Percentiles rank a stretch among this genome's conserved stretches.
Conservation (phyloP, 257 asterid species). For the Echium plantagineum region DNA sequence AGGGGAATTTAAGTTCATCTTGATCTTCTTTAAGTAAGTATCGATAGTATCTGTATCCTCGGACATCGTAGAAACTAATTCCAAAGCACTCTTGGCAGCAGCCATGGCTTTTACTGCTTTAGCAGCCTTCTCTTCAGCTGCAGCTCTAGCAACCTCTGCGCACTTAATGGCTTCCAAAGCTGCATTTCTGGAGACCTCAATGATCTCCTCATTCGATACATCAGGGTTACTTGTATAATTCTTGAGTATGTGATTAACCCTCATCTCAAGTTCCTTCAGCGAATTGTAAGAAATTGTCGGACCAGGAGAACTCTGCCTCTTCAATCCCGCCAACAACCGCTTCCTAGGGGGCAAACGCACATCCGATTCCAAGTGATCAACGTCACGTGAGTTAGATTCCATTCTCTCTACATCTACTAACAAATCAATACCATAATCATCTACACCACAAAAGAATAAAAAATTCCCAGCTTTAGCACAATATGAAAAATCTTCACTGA, state of each 20-base stretch:
- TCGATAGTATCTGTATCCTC: conserved; percentile 32
- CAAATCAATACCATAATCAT: conserved; percentile 21
- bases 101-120: conserved; percentile 82
- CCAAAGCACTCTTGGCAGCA: conserved; percentile 82
- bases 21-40: conserved; percentile 32
- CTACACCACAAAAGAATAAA: conserved; percentile 21
- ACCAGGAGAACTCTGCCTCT: conserved; percentile 53
- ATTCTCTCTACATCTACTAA: conserved; percentile 45
- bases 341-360: conserved; percentile 94
- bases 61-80: conserved; percentile 51
- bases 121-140: conserved; percentile 82
- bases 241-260: conserved; percentile 33
- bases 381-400: conserved; percentile 52
- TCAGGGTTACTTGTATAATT: conserved; percentile 37
- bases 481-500: conserved; percentile 11
- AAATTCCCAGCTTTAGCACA: conserved; percentile 18
- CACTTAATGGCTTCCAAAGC: conserved; percentile 58
- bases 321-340: conserved; percentile 83
- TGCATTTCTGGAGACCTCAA: conserved; percentile 55
- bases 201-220: conserved; percentile 57
- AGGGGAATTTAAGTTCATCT: conserved; percentile 50
- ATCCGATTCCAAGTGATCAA: conserved; percentile 63
- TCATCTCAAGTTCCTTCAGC: conserved; percentile 30
- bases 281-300: conserved; percentile 24
- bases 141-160: conserved; percentile 71